A percentile compares a stretch with the other conserved stretches of the same genome.
Evolutionary conservation across 352 stramenopile species (phyloP).

Genomic region (Elongisporangium senticosum): DNA sequence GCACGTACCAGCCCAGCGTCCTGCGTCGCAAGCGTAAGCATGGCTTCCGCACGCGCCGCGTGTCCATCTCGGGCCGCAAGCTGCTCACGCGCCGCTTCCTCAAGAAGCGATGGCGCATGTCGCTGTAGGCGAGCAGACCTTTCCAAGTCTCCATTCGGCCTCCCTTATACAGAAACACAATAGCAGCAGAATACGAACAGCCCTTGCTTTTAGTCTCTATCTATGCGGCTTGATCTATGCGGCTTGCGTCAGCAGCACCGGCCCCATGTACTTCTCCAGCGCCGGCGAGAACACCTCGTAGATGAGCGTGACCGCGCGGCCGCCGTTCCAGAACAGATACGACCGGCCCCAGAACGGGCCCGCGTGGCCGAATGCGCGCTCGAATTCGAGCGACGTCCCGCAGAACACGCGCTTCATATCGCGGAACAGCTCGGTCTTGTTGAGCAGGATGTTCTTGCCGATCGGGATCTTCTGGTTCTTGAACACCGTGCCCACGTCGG

Average conservation of each 20-base stretch:
- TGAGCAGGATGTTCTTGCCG: conserved; percentile 73
- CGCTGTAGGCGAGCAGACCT: conserved; percentile 32
- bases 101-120: conserved; percentile 84
- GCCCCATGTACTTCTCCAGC: conserved; percentile 76
- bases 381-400: conserved; percentile 44
- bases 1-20: conserved; percentile 84
- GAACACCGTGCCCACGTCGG: conserved; percentile 67
- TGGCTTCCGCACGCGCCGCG: conserved; percentile 71
- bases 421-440: conserved; percentile 81
- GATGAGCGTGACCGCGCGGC: conserved; percentile 76
- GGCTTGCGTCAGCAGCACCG: conserved; percentile 26
- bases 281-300: conserved; percentile 85
- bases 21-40: conserved; percentile 84
- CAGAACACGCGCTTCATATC: conserved; percentile 83
- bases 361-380: conserved; percentile 50
- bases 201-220: conserved; percentile 1
- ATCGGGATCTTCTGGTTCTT: conserved; percentile 80
- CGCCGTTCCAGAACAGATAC: conserved; percentile 83
- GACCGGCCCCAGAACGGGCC: conserved; percentile 82
- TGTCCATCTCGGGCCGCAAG: conserved; percentile 75
- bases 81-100: conserved; percentile 73
- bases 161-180: conserved; percentile 2
- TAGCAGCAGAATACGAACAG: conserved; percentile 11
- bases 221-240: background rate
- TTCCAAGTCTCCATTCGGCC: background rate